Evolutionary conservation across 1,139 yeast species (phyloP), one percentile per base, ranked within the genome.

Genomic region (Casaregolazyma lundiana): DNA sequence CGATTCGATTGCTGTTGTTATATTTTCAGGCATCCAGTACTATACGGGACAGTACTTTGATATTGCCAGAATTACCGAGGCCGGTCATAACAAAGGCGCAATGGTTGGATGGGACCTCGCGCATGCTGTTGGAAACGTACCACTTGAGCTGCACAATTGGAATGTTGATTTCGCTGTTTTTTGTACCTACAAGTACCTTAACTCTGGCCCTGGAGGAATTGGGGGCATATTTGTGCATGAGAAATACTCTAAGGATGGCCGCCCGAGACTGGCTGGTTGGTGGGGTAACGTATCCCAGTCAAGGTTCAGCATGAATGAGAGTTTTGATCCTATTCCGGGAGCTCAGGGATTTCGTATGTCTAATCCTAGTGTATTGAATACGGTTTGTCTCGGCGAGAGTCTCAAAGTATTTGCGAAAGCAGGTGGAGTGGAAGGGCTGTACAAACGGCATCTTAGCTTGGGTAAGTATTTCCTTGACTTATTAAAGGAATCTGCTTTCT

Each of bases 101-200:
- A 61, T 75, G 2, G 92, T 88, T 6, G 97, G 97, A 0, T 90
- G 97, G 97, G 97, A 90, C 63, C 72, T 90, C 57, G 97, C 97
- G 0, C 97, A 90, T 63, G 96, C 95, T 0, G 94, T 75, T 0
- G 97, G 97, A 1, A 90, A 90, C 62, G 92, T 87, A 1, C 82
- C 81, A 1, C 65, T 90, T 46, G 58, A 74, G 43, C 68, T 90
- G 44, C 97, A 90, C 61, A 87, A 84, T 43, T 89, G 97, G 96
- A 70, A 74, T 44, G 94, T 86, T 1, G 97, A 90, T 65, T 89
- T 90, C 69, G 97, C 97, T 0, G 88, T 80, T 13, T 90, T 96
- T 88, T 90, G 97, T 63, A 81, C 94, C 2, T 90, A 90, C 71
- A 90, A 90, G 65, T 90, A 90, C 62, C 68, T 90, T 55, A 90